Evolutionary conservation across 805 yeast species (phyloP).

Genomic region (Metschnikowia baotianmanensis): DNA sequence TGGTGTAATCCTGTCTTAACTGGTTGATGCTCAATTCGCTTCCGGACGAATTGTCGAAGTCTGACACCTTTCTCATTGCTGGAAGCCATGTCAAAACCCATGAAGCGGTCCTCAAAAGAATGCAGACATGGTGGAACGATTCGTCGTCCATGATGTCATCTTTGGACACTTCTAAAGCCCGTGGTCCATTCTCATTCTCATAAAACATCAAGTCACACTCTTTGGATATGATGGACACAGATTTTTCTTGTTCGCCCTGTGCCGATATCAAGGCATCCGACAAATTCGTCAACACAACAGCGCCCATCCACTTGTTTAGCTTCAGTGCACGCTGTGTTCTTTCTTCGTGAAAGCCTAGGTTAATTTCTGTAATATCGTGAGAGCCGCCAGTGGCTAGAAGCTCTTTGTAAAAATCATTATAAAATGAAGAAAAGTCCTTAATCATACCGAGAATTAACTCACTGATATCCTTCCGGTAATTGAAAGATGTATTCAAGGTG

Average conservation of each 20-base stretch:
- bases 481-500: slow-evolving; percentile 57
- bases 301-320: slow-evolving; percentile 33
- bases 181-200: slow-evolving; percentile 16
- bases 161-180: slow-evolving; percentile 35
- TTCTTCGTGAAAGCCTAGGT: slow-evolving; percentile 10
- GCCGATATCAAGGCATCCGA: slow-evolving; percentile 14
- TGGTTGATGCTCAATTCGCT: slow-evolving; percentile 26
- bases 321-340: slow-evolving; percentile 25
- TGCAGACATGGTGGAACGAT: slow-evolving; percentile 49
- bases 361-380: slow-evolving; percentile 19
- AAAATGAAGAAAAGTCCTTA: slow-evolving; percentile 34
- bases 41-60: slow-evolving; percentile 21
- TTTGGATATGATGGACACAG: slow-evolving; percentile 17
- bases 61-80: slow-evolving; percentile 41
- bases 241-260: slow-evolving; percentile 3
- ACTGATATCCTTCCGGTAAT: slow-evolving; percentile 57
- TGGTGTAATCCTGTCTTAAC: slow-evolving; percentile 40
- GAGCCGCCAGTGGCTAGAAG: slow-evolving; percentile 33
- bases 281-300: slow-evolving; percentile 28
- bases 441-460: slow-evolving; percentile 39
- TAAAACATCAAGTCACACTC: slow-evolving; percentile 30
- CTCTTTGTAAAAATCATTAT: slow-evolving; percentile 33
- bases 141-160: slow-evolving; percentile 55
- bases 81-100: slow-evolving; percentile 67
- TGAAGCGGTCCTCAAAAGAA: slow-evolving; percentile 51